Percentiles rank a stretch among this genome's conserved stretches.
Evolutionary conservation across 805 yeast genomes (phyloP).

Genomic region (Candida easanensis): DNA sequence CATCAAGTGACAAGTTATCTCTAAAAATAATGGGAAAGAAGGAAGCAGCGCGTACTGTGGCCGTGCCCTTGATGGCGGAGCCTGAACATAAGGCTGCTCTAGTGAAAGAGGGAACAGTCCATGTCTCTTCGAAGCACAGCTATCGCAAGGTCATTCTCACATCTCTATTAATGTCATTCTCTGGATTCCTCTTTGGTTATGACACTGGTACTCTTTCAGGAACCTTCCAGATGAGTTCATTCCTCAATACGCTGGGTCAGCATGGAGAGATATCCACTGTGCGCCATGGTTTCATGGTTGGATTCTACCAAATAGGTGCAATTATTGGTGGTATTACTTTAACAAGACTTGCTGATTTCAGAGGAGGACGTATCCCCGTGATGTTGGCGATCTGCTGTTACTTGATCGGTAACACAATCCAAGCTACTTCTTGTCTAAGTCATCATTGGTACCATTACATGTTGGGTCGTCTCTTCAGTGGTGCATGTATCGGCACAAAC

Average conservation of each 20-base stretch:
- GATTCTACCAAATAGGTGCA: slow-evolving; percentile 65
- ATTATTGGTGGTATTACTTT: slow-evolving; percentile 64
- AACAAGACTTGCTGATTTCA: slow-evolving; percentile 54
- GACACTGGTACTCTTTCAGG: slow-evolving; percentile 80
- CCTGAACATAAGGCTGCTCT: too few relatives aligned
- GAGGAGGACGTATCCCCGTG: slow-evolving; percentile 61
- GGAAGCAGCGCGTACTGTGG: too few relatives aligned
- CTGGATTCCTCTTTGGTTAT: slow-evolving; percentile 73
- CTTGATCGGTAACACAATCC: slow-evolving; percentile 56
- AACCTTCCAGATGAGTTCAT: slow-evolving; percentile 48
- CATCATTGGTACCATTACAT: slow-evolving; percentile 59
- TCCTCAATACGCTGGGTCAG: slow-evolving; percentile 1
- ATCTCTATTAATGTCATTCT: slow-evolving; percentile 58
- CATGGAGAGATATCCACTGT: slow-evolving; percentile 43
- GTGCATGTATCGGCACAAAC: slow-evolving; percentile 70
- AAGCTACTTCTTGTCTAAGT: slow-evolving; percentile 48
- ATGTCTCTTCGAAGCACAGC: too few relatives aligned
- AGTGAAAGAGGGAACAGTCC: too few relatives aligned
- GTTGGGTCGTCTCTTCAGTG: slow-evolving; percentile 65
- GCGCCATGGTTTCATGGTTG: slow-evolving; percentile 43
- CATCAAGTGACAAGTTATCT: too few relatives aligned
- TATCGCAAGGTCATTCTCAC: slow-evolving; percentile 14
- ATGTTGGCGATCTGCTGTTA: slow-evolving; percentile 52
- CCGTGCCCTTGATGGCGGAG: too few relatives aligned
- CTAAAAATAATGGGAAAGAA: too few relatives aligned